phyloP scores from a whole-genome alignment of 1,284 basidiomycete species.

The Fomitopsis betulina region DNA sequence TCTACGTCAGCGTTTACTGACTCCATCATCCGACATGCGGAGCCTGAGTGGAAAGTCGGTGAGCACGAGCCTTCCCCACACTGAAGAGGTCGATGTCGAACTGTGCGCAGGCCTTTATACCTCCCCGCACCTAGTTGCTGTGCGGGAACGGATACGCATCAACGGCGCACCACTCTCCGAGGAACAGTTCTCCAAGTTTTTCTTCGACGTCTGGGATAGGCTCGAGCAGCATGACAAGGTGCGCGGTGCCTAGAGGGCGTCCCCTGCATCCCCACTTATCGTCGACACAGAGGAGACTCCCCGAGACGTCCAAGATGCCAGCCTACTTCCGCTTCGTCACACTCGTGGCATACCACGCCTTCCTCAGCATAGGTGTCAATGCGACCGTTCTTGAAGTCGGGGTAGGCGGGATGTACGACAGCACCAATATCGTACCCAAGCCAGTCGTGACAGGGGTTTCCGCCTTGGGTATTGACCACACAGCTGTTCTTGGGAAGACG shows the following conservation, averaged over 20 bases:
- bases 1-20: conserved; percentile 93
- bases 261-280: background rate
- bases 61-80: conserved; percentile 5
- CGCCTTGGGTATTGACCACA: conserved; percentile 91
- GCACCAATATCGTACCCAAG: conserved; percentile 92
- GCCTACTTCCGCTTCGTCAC: conserved; percentile 96
- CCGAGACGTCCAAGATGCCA: conserved; percentile 69
- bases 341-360: conserved; percentile 89
- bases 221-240: conserved; percentile 70
- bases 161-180: conserved; percentile 91
- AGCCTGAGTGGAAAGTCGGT: conserved; percentile 74
- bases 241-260: conserved; percentile 5
- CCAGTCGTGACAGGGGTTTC: conserved; percentile 90
- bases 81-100: background rate
- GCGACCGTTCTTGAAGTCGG: conserved; percentile 97
- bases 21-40: conserved; percentile 62
- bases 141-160: conserved; percentile 93
- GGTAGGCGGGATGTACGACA: conserved; percentile 92
- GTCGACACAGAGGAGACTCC: conserved; percentile 42
- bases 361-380: conserved; percentile 65
- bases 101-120: conserved; percentile 80
- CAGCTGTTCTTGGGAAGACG: conserved; percentile 87
- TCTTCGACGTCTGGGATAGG: conserved; percentile 96
- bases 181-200: conserved; percentile 84
- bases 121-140: conserved; percentile 94